Percentiles rank a stretch among this genome's conserved stretches.
phyloP scores from a whole-genome alignment of 2,329 filamentous ascomycete species.

The Podosphaera fusca region DNA sequence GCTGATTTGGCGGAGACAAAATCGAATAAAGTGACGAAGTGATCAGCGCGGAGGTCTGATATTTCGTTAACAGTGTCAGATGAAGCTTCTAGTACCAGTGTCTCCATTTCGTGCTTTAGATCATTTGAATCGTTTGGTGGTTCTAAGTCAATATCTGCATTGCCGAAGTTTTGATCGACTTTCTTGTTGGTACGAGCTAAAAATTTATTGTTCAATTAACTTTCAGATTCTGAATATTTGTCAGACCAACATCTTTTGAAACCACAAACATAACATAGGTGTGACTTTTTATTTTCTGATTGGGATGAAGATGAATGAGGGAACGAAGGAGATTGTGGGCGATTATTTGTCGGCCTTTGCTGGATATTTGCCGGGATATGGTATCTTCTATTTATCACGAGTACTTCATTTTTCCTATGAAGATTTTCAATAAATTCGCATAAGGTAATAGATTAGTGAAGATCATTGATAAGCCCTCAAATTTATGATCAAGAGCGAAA shows the following conservation, averaged over 20 bases:
- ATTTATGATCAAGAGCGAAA: not conserved
- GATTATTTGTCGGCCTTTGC: no score
- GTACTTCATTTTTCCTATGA: not conserved
- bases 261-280: not conserved
- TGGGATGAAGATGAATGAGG: not conserved
- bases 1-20: not conserved
- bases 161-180: not conserved
- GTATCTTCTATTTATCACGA: not conserved
- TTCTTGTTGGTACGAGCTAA: not conserved
- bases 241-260: not conserved
- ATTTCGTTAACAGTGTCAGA: no score
- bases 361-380: not conserved
- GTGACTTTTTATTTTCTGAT: not conserved
- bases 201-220: not conserved
- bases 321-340: no score
- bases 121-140: no score
- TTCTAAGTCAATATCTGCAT: not conserved
- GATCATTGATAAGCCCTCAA: not conserved
- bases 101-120: no score
- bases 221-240: not conserved
- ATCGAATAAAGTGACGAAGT: not conserved
- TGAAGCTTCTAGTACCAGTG: no score
- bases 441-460: no score
- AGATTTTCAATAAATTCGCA: not conserved
- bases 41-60: not conserved